phyloP scores from a whole-genome alignment of 495 filamentous ascomycete genomes.

The Trichocladium uniseriatum region DNA sequence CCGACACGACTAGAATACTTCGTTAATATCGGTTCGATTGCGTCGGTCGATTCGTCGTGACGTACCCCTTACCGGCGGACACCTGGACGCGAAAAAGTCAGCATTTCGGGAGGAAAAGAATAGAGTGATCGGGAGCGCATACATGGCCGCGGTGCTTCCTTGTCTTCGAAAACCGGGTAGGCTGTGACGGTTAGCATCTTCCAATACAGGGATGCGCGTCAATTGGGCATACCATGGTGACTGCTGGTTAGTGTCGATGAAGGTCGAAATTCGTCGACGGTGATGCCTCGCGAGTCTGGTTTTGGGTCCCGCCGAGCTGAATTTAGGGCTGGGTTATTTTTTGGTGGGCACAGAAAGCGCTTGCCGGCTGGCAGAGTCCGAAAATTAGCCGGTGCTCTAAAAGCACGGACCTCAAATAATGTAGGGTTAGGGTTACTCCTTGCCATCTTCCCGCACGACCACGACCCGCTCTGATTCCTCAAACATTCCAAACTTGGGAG shows the following conservation, averaged over 20 bases:
- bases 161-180: constrained; percentile 33
- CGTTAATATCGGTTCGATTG: constrained; percentile 19
- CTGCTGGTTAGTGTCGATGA: constrained; percentile 28
- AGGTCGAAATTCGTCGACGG: constrained; percentile 24
- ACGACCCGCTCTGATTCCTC: not conserved
- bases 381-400: constrained; percentile 10
- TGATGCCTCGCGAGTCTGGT: constrained; percentile 23
- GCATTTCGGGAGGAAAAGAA: constrained; percentile 7
- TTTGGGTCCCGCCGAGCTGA: constrained; percentile 18
- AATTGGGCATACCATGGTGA: constrained; percentile 27
- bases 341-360: constrained; percentile 24
- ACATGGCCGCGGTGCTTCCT: constrained; percentile 35
- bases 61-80: constrained; percentile 34
- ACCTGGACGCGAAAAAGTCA: constrained; percentile 24
- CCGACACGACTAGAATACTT: constrained; percentile 25
- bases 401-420: not conserved
- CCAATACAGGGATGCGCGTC: not conserved
- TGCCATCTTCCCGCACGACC: too few species aligned
- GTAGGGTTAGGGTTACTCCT: constrained; percentile 11
- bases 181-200: constrained; percentile 24
- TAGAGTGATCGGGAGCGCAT: constrained; percentile 10
- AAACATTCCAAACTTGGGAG: too few species aligned
- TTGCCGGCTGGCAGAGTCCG: constrained; percentile 13
- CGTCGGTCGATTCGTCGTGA: constrained; percentile 18
- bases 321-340: constrained; percentile 32